These are phyloP conservation scores for Colletotrichum sp. DNA, from an alignment of 2,329 filamentous ascomycete species.

Conservation along the genomic window DNA sequence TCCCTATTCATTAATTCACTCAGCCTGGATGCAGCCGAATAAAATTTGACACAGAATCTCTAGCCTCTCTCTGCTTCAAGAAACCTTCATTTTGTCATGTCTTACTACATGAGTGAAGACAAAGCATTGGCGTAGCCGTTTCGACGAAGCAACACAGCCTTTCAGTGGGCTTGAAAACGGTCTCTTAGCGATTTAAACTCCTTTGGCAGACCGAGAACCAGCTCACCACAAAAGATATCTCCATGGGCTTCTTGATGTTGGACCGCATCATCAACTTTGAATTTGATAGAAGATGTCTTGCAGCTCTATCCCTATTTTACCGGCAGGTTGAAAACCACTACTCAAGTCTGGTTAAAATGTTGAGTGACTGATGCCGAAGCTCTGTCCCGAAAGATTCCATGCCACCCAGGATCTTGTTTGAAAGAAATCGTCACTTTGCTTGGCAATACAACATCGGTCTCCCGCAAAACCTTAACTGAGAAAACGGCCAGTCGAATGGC, in stretches of 20 bases:
- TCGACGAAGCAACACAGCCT: too few species aligned
- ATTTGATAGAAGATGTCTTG: rapidly evolving
- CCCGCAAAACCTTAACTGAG: background rate
- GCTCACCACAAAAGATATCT: background rate
- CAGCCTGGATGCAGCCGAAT: too few species aligned
- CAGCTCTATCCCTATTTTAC: background rate
- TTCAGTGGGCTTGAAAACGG: background rate
- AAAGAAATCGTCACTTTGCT: background rate
- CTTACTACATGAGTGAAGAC: background rate
- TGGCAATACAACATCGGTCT: background rate
- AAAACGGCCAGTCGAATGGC: background rate
- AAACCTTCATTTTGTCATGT: too few species aligned
- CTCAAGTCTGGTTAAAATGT: background rate
- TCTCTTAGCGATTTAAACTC: background rate
- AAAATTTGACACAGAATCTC: too few species aligned
- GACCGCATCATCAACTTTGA: background rate
- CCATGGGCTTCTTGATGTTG: background rate
- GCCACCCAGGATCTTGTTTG: background rate
- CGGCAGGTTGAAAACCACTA: background rate
- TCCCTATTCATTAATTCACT: too few species aligned
- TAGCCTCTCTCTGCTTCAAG: too few species aligned
- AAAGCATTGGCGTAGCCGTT: background rate
- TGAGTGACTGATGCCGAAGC: background rate
- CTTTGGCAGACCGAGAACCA: background rate
- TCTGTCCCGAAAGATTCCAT: background rate